These are phyloP conservation scores for Arbutus unedo DNA, from an alignment of 148 eudicot genomes.

Conservation along the genomic window DNA sequence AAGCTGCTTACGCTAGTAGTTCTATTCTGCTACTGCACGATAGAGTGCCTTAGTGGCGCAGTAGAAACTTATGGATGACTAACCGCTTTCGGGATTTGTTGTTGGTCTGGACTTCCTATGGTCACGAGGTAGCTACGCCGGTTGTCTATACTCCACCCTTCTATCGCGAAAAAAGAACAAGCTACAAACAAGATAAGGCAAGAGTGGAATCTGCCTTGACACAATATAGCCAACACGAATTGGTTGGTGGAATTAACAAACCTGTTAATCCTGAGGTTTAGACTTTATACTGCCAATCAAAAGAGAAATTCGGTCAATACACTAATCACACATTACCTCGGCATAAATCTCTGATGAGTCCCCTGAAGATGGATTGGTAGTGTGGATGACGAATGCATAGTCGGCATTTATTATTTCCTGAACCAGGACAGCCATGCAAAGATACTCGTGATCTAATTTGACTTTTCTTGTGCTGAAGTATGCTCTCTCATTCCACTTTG, in stretches of 20 bases:
- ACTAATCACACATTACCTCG: conserved; percentile 45
- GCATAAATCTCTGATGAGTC: conserved; percentile 91
- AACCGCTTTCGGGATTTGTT: too few relatives aligned
- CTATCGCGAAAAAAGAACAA: too few relatives aligned
- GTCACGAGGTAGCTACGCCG: too few relatives aligned
- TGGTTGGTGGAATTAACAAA: neutral
- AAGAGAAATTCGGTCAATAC: neutral
- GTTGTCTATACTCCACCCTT: too few relatives aligned
- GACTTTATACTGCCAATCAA: neutral
- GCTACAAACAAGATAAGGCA: neutral
- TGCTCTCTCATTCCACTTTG: conserved; percentile 99
- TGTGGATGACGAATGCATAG: conserved; percentile 96
- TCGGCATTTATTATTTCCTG: conserved; percentile 95
- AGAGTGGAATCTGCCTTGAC: too few relatives aligned
- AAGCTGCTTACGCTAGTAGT: too few relatives aligned
- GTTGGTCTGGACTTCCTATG: too few relatives aligned
- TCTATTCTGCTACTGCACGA: too few relatives aligned
- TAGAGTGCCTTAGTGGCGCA: too few relatives aligned
- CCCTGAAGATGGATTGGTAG: conserved; percentile 96
- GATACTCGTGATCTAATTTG: conserved; percentile 83
- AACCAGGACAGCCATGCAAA: conserved; percentile 98
- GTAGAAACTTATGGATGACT: too few relatives aligned
- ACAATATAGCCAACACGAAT: neutral
- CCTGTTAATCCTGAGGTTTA: neutral
- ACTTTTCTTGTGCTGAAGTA: conserved; percentile 93